Percentiles rank a stretch among this genome's conserved stretches.
Evolutionary conservation across 192 early-diverging fungal genomes (phyloP).

Genomic region (Coemansia sp.): DNA sequence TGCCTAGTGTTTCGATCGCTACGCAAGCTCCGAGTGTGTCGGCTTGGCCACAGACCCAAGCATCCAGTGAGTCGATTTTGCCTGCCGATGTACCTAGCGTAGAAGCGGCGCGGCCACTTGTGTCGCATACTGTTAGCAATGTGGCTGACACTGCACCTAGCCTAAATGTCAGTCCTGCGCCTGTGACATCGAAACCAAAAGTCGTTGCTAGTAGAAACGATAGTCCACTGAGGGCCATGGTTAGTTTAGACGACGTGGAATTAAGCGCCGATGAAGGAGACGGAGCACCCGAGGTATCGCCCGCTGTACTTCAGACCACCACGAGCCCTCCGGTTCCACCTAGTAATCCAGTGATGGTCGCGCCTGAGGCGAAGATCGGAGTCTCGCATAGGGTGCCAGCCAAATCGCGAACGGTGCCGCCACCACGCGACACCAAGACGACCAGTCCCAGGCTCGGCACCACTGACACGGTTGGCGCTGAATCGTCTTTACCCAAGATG

Average conservation of each 20-base stretch:
- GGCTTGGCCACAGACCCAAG: not conserved
- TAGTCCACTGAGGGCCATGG: constrained; percentile 10
- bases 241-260: not conserved
- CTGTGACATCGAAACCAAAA: not conserved
- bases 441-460: not conserved
- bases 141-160: not conserved
- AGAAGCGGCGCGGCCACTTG: not conserved
- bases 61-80: not conserved
- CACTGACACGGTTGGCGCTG: not conserved
- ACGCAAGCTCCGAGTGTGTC: not conserved
- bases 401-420: not conserved
- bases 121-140: not conserved
- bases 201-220: not conserved
- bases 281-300: not conserved
- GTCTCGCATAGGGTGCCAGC: not conserved
- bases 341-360: not conserved
- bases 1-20: not conserved
- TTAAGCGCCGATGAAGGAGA: not conserved
- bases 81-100: not conserved
- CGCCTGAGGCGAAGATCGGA: not conserved
- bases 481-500: constrained; percentile 26
- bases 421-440: not conserved
- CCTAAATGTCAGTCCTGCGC: not conserved
- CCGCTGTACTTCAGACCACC: not conserved
- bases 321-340: not conserved